phyloP scores from a whole-genome alignment of 2,329 filamentous ascomycete species.

The Sphaerostilbella broomeana region DNA sequence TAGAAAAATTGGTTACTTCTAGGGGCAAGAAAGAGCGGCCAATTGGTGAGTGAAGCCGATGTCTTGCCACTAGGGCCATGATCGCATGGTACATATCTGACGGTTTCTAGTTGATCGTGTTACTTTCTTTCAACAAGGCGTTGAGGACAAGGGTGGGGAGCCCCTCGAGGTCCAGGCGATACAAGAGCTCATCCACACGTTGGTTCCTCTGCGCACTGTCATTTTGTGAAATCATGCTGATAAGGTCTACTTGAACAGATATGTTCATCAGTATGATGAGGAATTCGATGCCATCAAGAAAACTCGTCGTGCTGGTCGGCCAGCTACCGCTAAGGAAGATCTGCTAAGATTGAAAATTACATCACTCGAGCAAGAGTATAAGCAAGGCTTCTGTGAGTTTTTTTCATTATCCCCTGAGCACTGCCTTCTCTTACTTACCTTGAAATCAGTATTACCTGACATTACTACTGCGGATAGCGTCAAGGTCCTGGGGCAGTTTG shows the following conservation, averaged over 20 bases:
- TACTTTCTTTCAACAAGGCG: slow-evolving; percentile 62
- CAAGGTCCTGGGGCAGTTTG: slow-evolving; percentile 64
- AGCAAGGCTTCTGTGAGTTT: slow-evolving; percentile 69
- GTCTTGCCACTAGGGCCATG: not conserved
- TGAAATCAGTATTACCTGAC: slow-evolving; percentile 60
- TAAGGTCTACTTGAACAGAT: slow-evolving; percentile 37
- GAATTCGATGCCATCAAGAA: slow-evolving; percentile 61
- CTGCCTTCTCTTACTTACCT: slow-evolving; percentile 13
- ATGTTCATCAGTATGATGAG: slow-evolving; percentile 62
- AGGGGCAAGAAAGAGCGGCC: slow-evolving; percentile 69
- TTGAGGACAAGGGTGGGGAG: slow-evolving; percentile 42
- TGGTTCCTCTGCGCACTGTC: slow-evolving; percentile 19
- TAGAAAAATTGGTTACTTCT: slow-evolving; percentile 63
- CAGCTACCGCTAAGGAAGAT: slow-evolving; percentile 70
- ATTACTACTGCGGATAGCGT: slow-evolving; percentile 61
- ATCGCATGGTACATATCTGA: slow-evolving; percentile 12
- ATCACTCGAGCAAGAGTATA: slow-evolving; percentile 70
- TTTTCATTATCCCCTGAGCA: no score
- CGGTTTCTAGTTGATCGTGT: slow-evolving; percentile 23
- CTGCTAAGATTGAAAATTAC: slow-evolving; percentile 65
- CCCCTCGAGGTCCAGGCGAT: slow-evolving; percentile 50
- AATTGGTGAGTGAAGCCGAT: slow-evolving; percentile 48
- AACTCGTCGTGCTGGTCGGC: slow-evolving; percentile 68
- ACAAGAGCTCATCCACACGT: slow-evolving; percentile 57
- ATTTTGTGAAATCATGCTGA: slow-evolving; percentile 16